A percentile compares a stretch with the other conserved stretches of the same genome.
Conservation (phyloP, 73 alveolate genomes). For the Urostyla sp. region DNA sequence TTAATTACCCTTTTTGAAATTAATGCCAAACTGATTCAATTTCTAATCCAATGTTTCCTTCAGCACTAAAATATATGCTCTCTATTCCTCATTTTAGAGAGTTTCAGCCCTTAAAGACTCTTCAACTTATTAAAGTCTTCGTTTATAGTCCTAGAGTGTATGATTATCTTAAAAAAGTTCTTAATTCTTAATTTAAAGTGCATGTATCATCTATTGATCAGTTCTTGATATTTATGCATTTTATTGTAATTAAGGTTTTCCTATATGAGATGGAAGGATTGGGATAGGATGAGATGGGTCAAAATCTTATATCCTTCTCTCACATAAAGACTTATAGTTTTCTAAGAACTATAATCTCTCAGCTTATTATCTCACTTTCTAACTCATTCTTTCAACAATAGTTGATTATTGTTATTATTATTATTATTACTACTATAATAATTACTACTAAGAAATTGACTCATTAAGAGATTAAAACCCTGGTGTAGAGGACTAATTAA, state of each 20-base stretch:
- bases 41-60: constrained; percentile 36
- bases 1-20: neutral
- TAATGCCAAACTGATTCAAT: constrained; percentile 2
- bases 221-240: neutral
- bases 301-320: constrained; percentile 28
- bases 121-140: constrained; percentile 13
- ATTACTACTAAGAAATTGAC: neutral
- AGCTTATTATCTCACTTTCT: constrained; percentile 8
- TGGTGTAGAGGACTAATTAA: neutral
- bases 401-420: neutral
- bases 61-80: constrained; percentile 44
- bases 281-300: constrained; percentile 28
- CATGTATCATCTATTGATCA: neutral
- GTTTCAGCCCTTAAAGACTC: constrained; percentile 39
- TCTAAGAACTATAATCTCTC: constrained; percentile 24
- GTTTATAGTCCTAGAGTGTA: neutral
- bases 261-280: constrained; percentile 38
- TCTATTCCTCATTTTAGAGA: constrained; percentile 38
- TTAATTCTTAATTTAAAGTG: constrained; percentile 1
- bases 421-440: neutral
- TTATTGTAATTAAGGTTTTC: neutral
- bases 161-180: neutral
- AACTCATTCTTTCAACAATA: neutral
- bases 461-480: neutral
- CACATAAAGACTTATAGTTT: constrained; percentile 34